Evolutionary conservation across 441 rosid genomes (phyloP).

Genomic region (Cnidoscolus chayamansa): DNA sequence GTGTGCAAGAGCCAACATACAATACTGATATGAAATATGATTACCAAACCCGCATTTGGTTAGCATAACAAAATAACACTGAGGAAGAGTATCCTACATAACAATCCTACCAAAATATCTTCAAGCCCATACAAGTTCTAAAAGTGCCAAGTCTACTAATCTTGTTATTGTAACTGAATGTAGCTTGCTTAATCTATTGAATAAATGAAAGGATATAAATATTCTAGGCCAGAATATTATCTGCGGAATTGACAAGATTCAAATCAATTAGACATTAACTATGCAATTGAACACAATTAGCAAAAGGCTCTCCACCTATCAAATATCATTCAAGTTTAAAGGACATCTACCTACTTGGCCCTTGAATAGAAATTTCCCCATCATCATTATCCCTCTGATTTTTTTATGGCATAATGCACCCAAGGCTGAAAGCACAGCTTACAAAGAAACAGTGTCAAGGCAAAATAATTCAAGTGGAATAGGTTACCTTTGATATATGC

Average conservation of each 20-base stretch:
- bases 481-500: conserved; percentile 88
- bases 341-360: not conserved
- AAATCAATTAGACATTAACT: not conserved
- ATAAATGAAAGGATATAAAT: not conserved
- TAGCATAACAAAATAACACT: not conserved
- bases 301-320: not conserved
- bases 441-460: not conserved
- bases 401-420: conserved; percentile 7
- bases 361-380: not conserved
- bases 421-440: not conserved
- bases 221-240: not conserved
- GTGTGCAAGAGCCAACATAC: conserved; percentile 15
- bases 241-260: not conserved
- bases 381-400: conserved; percentile 2
- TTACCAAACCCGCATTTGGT: not conserved
- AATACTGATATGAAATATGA: conserved; percentile 9
- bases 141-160: not conserved
- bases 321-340: not conserved
- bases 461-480: conserved; percentile 6
- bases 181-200: not conserved
- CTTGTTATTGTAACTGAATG: not conserved
- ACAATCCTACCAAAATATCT: not conserved
- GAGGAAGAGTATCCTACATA: not conserved
- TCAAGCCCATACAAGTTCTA: not conserved
- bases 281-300: not conserved